Conservation (phyloP, 169 alveolate species). For the Cryptosporidium canis region DNA sequence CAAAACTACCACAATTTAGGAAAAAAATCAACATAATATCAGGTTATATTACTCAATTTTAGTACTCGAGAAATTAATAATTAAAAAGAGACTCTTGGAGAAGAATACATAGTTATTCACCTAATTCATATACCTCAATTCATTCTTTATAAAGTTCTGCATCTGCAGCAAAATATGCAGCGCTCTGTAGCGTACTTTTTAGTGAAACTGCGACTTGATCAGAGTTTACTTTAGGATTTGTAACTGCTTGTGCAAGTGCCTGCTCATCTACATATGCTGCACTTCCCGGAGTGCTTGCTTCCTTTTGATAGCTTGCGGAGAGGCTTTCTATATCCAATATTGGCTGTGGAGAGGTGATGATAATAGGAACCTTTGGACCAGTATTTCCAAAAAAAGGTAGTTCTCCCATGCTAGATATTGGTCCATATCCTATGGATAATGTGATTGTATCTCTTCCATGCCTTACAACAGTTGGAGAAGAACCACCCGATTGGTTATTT, state of each 20-base stretch:
- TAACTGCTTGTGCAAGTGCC: constrained; percentile 69
- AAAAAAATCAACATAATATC: neutral
- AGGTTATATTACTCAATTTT: neutral
- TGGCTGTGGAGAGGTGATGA: constrained; percentile 71
- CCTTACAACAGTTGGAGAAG: constrained; percentile 60
- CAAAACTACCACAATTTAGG: neutral
- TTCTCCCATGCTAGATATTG: constrained; percentile 49
- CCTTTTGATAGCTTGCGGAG: constrained; percentile 65
- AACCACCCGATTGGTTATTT: neutral
- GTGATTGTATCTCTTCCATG: constrained; percentile 71
- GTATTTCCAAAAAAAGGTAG: constrained; percentile 71
- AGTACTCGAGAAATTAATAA: neutral
- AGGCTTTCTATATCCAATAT: constrained; percentile 63
- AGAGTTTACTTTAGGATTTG: constrained; percentile 61
- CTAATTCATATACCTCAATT: neutral
- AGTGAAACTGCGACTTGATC: constrained; percentile 65
- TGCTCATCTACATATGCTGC: constrained; percentile 66
- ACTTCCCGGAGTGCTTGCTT: constrained; percentile 69
- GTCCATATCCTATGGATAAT: constrained; percentile 65
- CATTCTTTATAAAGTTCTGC: constrained; percentile 48
- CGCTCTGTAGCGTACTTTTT: constrained; percentile 52
- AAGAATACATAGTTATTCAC: neutral
- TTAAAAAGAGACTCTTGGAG: neutral
- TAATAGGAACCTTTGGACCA: constrained; percentile 70
- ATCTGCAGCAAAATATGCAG: constrained; percentile 71